Base-by-base conservation (phyloP, 768 basidiomycete species). In the Mycena venus region DNA sequence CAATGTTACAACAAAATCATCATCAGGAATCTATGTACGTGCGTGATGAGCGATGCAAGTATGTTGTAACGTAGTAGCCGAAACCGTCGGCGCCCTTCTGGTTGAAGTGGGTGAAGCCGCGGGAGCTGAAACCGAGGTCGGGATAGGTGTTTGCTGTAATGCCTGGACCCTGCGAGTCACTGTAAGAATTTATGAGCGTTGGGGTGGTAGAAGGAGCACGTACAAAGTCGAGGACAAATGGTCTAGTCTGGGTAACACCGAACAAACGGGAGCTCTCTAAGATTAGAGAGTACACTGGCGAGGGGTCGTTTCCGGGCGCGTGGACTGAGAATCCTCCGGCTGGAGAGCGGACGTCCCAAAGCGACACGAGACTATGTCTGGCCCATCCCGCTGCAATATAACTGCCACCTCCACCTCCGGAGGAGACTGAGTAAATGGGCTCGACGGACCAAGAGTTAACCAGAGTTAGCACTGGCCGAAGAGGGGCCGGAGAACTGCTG, bases 191-290 rank as follows among this genome's bases (percentile, higher is more conserved):
- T 31, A 8, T 27, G 21, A 40, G 21, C 21, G n/a, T 38, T 2
- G 29, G 36, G 61, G 31, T 14, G 36, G 17, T 17, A 44, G 71
- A 40, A 82, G 31, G 23, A 15, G 40, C 29, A 84, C 87, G 81
- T 77, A 89, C 89, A 78, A 96, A 96, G 81, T 96, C 95, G 64
- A 92, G 91, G 15, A 95, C 91, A 79, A 95, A 96, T 8, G 93
- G 90, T 53, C 95, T 84, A 75, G 90, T 91, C 79, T 96, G 91
- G 11, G 94, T 95, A 4, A 86, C 94, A 14, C 94, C 95, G 75
- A 93, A 96, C 55, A 95, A 82, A 47, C 95, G 90, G 19, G 94
- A 93, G 74, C 94, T 92, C 81, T 96, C 95, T 25, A 95, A 84
- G 38, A 92, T 80, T 59, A 96, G 80, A 8, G 90, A 88, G 80